Conservation (phyloP, 1,139 yeast genomes). For the Saccharomyces hybrid region DNA sequence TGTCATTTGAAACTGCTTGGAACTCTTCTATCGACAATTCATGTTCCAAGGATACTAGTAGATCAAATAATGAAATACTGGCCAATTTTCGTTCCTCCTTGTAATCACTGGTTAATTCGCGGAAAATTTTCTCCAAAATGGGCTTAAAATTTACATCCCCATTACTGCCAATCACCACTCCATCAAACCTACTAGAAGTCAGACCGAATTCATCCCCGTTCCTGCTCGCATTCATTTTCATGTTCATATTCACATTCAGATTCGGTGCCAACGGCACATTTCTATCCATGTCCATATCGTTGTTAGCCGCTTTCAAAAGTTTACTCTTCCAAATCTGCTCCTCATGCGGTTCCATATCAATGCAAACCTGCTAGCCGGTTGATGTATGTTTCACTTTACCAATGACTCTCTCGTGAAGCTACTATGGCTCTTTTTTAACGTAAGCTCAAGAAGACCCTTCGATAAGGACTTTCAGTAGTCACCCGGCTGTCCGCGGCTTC, state of each 20-base stretch:
- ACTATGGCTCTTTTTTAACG: neutral
- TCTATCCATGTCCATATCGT: neutral
- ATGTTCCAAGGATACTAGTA: conserved; percentile 62
- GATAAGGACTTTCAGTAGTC: neutral
- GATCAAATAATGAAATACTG: conserved; percentile 60
- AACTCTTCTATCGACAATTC: conserved; percentile 75
- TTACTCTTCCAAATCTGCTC: neutral
- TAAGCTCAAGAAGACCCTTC: neutral
- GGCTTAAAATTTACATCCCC: neutral
- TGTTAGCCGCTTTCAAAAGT: neutral
- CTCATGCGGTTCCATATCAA: neutral
- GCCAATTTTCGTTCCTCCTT: conserved; percentile 48
- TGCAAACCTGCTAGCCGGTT: neutral
- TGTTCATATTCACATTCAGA: neutral
- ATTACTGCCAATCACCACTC: neutral
- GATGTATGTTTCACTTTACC: neutral
- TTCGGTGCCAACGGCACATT: neutral
- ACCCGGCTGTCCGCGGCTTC: neutral
- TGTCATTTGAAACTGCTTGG: conserved; percentile 71
- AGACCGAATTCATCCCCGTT: neutral
- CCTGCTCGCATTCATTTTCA: neutral
- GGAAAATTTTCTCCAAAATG: conserved; percentile 13
- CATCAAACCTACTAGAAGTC: neutral
- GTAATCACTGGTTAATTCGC: conserved; percentile 24
- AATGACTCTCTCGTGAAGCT: neutral